Evolutionary conservation across 768 basidiomycete species (phyloP), one percentile per base, ranked within the genome.

Genomic region (Kwoniella heveanensis): DNA sequence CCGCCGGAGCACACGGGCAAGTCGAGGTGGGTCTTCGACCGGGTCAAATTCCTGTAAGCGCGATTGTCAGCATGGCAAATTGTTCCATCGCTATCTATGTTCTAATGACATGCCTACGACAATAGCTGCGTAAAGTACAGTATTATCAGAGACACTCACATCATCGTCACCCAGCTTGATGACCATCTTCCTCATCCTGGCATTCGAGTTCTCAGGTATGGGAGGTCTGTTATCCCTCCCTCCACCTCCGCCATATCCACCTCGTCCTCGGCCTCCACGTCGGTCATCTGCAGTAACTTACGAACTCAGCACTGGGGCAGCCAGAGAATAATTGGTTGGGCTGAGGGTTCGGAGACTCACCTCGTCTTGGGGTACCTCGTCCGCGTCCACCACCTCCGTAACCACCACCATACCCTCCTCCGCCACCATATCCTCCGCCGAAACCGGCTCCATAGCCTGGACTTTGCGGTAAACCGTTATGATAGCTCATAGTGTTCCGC

Each of bases 11-110:
- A 70, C 66, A 21, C 68, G 58, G 3, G 78, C 77, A 6, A 81
- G 59, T 32, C 68, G 24, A 2, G 80, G 77, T 1, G 81, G 62
- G 50, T 82, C 80, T n/a, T 74, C 71, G 9, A 70, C 58, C 0
- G 80, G 74, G 61, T 80, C 68, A 56, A 81, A 82, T 53, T 79
- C 79, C 80, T 82, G 44, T 13, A 32, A 32, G 32, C 32, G 32
- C 13, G 32, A 32, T 32, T 32, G 9, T 6, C 8, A 51, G 13
- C 2, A 47, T 25, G 19, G 26, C 22, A 50, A 8, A 37, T 25
- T 21, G n/a, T n/a, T n/a, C n/a, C n/a, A n/a, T n/a, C n/a, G n/a
- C n/a, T n/a, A n/a, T n/a, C n/a, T n/a, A n/a, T n/a, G n/a, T n/a
- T n/a, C n/a, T n/a, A n/a, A n/a, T n/a, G n/a, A n/a, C 30, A 24